Evolutionary conservation across 1,284 basidiomycete genomes (phyloP), one percentile per base, ranked within the genome.

Genomic region (Puccinia hordei): DNA sequence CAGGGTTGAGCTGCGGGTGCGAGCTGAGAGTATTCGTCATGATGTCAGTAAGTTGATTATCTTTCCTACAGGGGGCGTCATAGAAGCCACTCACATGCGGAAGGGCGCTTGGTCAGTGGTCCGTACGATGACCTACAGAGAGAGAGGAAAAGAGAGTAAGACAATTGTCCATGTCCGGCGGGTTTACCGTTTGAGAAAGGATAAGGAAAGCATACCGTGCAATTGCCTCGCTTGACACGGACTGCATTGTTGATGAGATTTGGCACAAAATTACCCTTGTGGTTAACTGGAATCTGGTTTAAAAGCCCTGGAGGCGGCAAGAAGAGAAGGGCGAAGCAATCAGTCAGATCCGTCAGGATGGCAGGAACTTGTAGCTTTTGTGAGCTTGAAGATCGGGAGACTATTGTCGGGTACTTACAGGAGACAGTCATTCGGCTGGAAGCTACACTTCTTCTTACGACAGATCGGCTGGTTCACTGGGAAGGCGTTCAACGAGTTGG

Each of bases 381-480:
- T 10, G 57, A 9, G 22, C 57, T 27, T 33, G 53, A 24, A 22
- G 24, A 27, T 24, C 57, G 27, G 57, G 24, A 17, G 30, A 27
- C 5, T 55, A 24, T 2, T 19, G 19, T 3, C 3, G 57, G 57
- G 27, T 30, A 10, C 57, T 33, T 59, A 59, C 57, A 59, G 27
- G 27, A 59, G 57, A 59, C 57, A 59, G 57, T 59, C 57, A 13
- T 59, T 33, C 1, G 57, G 24, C n/a, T 59, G 57, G 57, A 59
- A 59, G 57, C 8, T 33, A 33, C 57, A 59, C 30, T 59, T 59
- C 30, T 27, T 30, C 27, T 33, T 30, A 12, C 57, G 57, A 17
- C 57, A 59, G 27, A 59, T 59, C 57, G 57, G 57, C 13, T 33
- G 57, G 30, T 59, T 59, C n/a, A 27, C n/a, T 12, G 57, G 24